phyloP scores from a whole-genome alignment of 768 basidiomycete genomes.

The Rhizopogon sp. region DNA sequence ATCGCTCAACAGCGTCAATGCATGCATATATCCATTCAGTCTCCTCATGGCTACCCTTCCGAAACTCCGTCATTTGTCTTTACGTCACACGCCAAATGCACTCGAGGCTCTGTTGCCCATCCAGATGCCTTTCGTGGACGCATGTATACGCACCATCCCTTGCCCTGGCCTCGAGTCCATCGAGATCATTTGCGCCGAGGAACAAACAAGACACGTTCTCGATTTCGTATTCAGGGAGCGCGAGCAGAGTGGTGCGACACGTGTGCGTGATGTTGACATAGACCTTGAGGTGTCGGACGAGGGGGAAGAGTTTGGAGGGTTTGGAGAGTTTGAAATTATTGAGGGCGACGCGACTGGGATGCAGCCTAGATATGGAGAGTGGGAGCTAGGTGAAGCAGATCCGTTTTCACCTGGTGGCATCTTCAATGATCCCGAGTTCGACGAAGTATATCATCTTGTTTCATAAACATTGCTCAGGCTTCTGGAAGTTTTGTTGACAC shows the following conservation, averaged over 20 bases:
- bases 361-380: conserved; percentile 16
- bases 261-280: conserved; percentile 25
- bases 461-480: not conserved
- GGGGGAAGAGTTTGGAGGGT: conserved; percentile 1
- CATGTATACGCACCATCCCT: not conserved
- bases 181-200: conserved; percentile 11
- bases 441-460: conserved; percentile 17
- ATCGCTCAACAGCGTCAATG: conserved; percentile 32
- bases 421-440: conserved; percentile 34
- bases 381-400: conserved; percentile 10
- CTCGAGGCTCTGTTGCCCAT: conserved; percentile 12
- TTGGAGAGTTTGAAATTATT: conserved; percentile 4
- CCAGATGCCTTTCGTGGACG: conserved; percentile 9
- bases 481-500: too few relatives aligned
- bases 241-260: conserved; percentile 16
- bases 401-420: conserved; percentile 29
- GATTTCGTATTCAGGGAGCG: conserved; percentile 10
- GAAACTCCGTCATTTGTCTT: conserved; percentile 14
- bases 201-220: conserved; percentile 10
- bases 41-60: conserved; percentile 13
- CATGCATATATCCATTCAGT: conserved; percentile 18
- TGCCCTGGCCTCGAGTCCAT: conserved; percentile 8
- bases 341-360: conserved; percentile 19
- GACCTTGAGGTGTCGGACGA: conserved; percentile 16
- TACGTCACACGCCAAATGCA: conserved; percentile 14